A percentile compares a stretch with the other conserved stretches of the same genome.
These are phyloP conservation scores for Diplodia sapinea DNA, from an alignment of 2,329 filamentous ascomycete species.

Conservation along the genomic window DNA sequence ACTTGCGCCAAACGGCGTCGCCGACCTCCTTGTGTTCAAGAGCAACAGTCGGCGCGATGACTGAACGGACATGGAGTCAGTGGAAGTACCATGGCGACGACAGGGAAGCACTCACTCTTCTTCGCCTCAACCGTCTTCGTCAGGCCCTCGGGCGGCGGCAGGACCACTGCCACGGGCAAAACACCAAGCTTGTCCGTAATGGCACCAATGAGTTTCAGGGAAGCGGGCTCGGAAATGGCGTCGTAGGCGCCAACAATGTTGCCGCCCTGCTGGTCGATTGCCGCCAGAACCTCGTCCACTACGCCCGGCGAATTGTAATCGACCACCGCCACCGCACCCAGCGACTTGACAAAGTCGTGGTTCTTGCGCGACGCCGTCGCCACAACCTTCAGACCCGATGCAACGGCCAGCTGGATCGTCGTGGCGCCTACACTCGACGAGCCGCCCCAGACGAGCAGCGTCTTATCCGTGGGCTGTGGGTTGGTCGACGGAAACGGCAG, in stretches of 20 bases:
- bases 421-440: conserved; percentile 44
- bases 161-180: neutral
- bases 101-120: neutral
- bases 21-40: conserved; percentile 40
- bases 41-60: conserved; percentile 31
- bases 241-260: conserved; percentile 52
- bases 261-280: conserved; percentile 41
- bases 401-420: conserved; percentile 45
- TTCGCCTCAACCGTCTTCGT: conserved; percentile 1
- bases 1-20: conserved; percentile 44
- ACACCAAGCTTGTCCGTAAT: conserved; percentile 7
- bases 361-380: conserved; percentile 43
- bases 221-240: conserved; percentile 35
- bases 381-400: conserved; percentile 45
- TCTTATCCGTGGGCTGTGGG: conserved; percentile 43
- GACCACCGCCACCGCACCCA: conserved; percentile 41
- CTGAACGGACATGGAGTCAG: neutral
- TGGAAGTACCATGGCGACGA: neutral
- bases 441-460: conserved; percentile 49
- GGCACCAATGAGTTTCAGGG: neutral
- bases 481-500: conserved; percentile 47
- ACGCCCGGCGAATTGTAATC: conserved; percentile 44
- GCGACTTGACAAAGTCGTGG: conserved; percentile 40
- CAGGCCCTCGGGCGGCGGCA: conserved; percentile 18
- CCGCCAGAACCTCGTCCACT: conserved; percentile 46